Evolutionary conservation across 1,284 basidiomycete species (phyloP).

Genomic region (Naganishia sp.): DNA sequence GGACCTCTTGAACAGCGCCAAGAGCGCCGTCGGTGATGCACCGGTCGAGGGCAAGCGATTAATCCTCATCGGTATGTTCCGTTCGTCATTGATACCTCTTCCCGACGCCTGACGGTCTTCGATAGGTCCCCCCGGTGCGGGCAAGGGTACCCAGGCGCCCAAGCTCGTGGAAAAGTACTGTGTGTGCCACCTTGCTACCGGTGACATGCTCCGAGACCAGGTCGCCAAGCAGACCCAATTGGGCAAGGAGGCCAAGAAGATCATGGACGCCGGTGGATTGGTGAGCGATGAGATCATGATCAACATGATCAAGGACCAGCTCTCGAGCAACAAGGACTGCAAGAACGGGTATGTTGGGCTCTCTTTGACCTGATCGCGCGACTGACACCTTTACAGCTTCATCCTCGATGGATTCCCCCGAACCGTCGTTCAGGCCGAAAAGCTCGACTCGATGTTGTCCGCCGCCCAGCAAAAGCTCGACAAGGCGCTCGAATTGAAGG

Average conservation of each 20-base stretch:
- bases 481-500: constrained; percentile 86
- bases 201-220: constrained; percentile 97
- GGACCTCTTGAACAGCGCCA: constrained; percentile 61
- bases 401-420: constrained; percentile 98
- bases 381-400: constrained; percentile 62
- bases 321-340: constrained; percentile 89
- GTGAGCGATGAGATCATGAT: constrained; percentile 98
- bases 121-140: constrained; percentile 79
- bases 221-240: constrained; percentile 83
- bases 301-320: constrained; percentile 93
- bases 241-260: constrained; percentile 91
- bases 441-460: constrained; percentile 88
- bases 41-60: constrained; percentile 59
- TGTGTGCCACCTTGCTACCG: constrained; percentile 96
- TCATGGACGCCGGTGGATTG: constrained; percentile 94
- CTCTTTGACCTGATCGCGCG: not conserved
- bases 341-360: constrained; percentile 80
- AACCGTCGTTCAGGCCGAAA: constrained; percentile 95
- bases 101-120: not conserved
- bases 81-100: not conserved
- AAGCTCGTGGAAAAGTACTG: constrained; percentile 89
- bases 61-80: constrained; percentile 74
- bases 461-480: constrained; percentile 82
- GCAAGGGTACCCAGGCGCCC: constrained; percentile 97
- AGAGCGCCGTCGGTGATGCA: constrained; percentile 45